Evolutionary conservation across 2,329 filamentous ascomycete species (phyloP).

Genomic region (Zopfia rhizophila): DNA sequence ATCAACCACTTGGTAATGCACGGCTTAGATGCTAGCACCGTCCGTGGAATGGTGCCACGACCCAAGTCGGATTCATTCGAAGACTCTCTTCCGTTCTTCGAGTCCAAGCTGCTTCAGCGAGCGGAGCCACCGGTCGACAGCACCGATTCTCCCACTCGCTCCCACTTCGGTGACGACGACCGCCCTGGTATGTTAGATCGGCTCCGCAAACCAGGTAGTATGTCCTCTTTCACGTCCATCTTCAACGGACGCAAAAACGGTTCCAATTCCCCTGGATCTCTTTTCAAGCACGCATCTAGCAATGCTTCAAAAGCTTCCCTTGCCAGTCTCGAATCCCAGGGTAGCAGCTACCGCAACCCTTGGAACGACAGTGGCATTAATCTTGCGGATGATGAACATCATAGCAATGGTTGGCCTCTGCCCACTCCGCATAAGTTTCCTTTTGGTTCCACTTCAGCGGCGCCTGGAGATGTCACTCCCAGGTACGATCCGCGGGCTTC

Average conservation of each 20-base stretch:
- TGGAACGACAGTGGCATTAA: conserved; percentile 99
- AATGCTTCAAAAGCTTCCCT: conserved; percentile 94
- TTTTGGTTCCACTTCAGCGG: conserved; percentile 63
- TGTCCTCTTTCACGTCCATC: conserved; percentile 95
- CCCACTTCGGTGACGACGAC: conserved; percentile 85
- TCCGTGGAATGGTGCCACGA: conserved; percentile 96
- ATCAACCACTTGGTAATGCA: conserved; percentile 86
- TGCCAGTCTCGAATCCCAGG: conserved; percentile 93
- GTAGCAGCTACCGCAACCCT: conserved; percentile 94
- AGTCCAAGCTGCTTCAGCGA: conserved; percentile 95
- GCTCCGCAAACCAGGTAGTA: conserved; percentile 92
- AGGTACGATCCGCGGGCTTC: conserved; percentile 85
- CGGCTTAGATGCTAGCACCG: conserved; percentile 82
- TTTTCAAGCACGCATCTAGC: conserved; percentile 89
- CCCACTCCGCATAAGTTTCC: conserved; percentile 66
- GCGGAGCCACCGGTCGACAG: conserved; percentile 78
- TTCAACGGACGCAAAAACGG: conserved; percentile 95
- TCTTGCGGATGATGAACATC: conserved; percentile 83
- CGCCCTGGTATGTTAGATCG: conserved; percentile 85
- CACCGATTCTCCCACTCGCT: conserved; percentile 89
- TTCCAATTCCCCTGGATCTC: conserved; percentile 76
- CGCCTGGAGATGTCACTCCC: conserved; percentile 82
- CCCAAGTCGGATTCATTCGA: conserved; percentile 99
- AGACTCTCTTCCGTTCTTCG: conserved; percentile 94
- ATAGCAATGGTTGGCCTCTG: conserved; percentile 52